Base-by-base conservation (phyloP, 2,329 filamentous ascomycete species). In the Chrysosporium keratinophilum region DNA sequence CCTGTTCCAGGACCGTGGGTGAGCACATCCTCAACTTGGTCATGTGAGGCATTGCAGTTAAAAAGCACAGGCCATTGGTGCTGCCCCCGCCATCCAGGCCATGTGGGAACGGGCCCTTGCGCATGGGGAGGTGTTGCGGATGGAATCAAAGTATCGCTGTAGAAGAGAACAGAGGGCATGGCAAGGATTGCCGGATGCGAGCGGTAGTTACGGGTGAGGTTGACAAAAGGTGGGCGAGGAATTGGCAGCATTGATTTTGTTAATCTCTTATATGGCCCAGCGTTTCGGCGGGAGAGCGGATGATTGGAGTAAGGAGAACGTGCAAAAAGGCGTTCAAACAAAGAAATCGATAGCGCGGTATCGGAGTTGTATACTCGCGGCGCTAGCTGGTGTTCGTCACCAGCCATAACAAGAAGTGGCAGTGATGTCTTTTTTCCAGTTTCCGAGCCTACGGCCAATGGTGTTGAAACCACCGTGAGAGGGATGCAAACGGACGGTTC, bases 141-240 rank as follows among this genome's bases (percentile, higher is more conserved):
- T 5, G 72, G 69, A 31, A 73, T 66, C 3, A 76, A 61, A 0
- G 71, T 74, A 57, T 75, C 68, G 57, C 66, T 60, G 59, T 76
- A 75, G 61, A 74, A 74, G 19, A 73, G 62, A 1, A 64, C 60
- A 31, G 64, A 69, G 1, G 72, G 70, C 4, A 73, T 64, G 12
- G 66, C 65, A 23, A 75, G 64, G 52, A 75, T 74, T 20, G 72
- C 65, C 5, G 70, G 68, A 52, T 76, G 73, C 37, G 72, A 74
- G 52, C 73, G 70, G 60, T 75, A 75, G 59, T 76, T 75, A 28
- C 71, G 66, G 14, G 69, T 67, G 1, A 75, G 63, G 48, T 74
- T 71, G 34, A 67, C 63, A 57, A 75, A 75, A 1, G 72, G 65
- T n/a, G 73, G 69, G 23, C 67, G 67, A 28, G 63, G 60, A 23